phyloP scores from a whole-genome alignment of 2,329 filamentous ascomycete genomes.

The Penicillium sclerotigenum region DNA sequence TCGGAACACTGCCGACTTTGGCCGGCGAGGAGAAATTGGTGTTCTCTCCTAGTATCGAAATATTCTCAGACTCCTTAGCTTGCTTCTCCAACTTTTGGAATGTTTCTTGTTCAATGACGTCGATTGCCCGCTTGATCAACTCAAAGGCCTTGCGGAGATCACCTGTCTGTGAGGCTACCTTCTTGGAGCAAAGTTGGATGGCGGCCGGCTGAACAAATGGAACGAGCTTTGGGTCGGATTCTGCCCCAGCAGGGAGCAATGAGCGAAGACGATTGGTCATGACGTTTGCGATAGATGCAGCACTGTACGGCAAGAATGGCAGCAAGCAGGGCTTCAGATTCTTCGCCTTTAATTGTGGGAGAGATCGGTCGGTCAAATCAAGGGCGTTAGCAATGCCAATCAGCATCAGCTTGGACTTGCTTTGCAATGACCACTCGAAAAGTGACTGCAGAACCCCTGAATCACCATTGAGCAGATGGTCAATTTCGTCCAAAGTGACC shows the following conservation, averaged over 20 bases:
- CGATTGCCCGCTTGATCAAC: slow-evolving; percentile 83
- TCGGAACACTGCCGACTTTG: slow-evolving; percentile 33
- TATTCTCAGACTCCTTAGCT: slow-evolving; percentile 54
- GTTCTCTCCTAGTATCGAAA: slow-evolving; percentile 77
- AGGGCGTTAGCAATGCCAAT: slow-evolving; percentile 95
- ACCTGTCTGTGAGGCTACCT: slow-evolving; percentile 89
- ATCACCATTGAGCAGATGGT: slow-evolving; percentile 85
- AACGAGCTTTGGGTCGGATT: slow-evolving; percentile 56
- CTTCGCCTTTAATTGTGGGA: slow-evolving; percentile 87
- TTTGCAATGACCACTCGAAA: slow-evolving; percentile 93
- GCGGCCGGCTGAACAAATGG: slow-evolving; percentile 93
- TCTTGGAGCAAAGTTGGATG: slow-evolving; percentile 89
- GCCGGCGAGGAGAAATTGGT: slow-evolving; percentile 63
- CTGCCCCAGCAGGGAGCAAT: slow-evolving; percentile 54
- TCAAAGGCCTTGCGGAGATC: slow-evolving; percentile 95
- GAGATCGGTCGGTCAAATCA: slow-evolving; percentile 89
- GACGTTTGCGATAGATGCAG: slow-evolving; percentile 79
- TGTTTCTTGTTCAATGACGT: slow-evolving; percentile 83
- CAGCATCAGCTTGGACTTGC: slow-evolving; percentile 73
- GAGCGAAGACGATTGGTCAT: slow-evolving; percentile 79
- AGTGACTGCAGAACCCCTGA: slow-evolving; percentile 84
- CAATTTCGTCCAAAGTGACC: slow-evolving; percentile 92
- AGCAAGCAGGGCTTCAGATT: slow-evolving; percentile 87
- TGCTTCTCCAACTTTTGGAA: slow-evolving; percentile 67
- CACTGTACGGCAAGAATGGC: slow-evolving; percentile 89